Base-by-base conservation (phyloP, 306 rosid genomes). In the Lagenaria siceraria region DNA sequence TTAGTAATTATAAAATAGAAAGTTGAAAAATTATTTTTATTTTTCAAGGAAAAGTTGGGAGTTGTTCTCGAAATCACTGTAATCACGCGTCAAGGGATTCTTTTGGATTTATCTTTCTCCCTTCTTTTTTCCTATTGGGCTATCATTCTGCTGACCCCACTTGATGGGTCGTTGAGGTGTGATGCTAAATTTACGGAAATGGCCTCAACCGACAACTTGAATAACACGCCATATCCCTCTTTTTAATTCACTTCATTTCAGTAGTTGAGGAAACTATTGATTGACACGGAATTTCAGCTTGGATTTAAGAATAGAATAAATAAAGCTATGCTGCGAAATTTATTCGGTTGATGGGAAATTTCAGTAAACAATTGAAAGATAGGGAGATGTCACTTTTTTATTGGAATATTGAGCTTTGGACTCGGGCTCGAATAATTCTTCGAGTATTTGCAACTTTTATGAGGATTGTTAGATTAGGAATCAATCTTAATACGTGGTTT, bases 201-300 rank as follows among this genome's bases (percentile, higher is more conserved):
- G 43, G 60, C 60, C 76, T 49, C 60, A 49, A 48, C 76, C 60
- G 76, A 72, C 76, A 35, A 72, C 76, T 72, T 72, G 59, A 48
- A 49, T 25, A 0, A 17, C 76, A 72, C 76, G 59, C 59, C 56
- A 27, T 27, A n/a, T 6, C 54, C 36, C 40, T 72, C 76, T 17
- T 49, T n/a, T 71, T 33, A 71, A 25, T 71, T 71, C 48, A 35
- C 9, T 36, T 64, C 72, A 18, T 35, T 64, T 38, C 60, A 52
- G 76, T 72, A 15, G 76, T 72, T 49, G 76, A 27, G 55, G 43
- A 22, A 43, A 22, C 55, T 43, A 15, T 69, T 66, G 74, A 40
- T 64, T 38, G 74, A 2, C 53, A 7, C n/a, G 55, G 55, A 52
- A 43, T 43, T 68, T 69, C n/a, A 6, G 1, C 2, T 22, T 42